Evolutionary conservation across 1,284 basidiomycete genomes (phyloP).

Genomic region (Papiliotrema nemorosa): DNA sequence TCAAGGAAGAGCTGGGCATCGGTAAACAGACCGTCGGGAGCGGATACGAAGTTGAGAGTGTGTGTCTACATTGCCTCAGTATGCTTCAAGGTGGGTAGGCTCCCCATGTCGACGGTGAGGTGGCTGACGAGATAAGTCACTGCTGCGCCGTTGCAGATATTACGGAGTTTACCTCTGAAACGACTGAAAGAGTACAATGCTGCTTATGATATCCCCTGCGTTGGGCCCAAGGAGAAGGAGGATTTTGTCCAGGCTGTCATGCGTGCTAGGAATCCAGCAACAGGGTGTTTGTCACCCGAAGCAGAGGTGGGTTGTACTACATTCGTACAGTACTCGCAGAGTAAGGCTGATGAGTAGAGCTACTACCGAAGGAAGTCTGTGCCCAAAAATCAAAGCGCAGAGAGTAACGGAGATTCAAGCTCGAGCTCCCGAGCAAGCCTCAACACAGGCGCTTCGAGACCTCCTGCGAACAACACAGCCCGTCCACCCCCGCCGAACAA

Average conservation of each 20-base stretch:
- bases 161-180: slow-evolving; percentile 44
- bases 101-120: neutral
- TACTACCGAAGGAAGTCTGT: slow-evolving; percentile 43
- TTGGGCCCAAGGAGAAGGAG: slow-evolving; percentile 45
- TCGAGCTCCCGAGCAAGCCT: slow-evolving; percentile 7
- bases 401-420: neutral
- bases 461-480: too few species aligned
- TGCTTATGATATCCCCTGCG: slow-evolving; percentile 41
- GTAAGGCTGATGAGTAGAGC: slow-evolving; percentile 18
- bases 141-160: slow-evolving; percentile 31
- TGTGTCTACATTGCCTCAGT: slow-evolving; percentile 40
- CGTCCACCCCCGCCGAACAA: slow-evolving; percentile 3
- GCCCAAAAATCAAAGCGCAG: slow-evolving; percentile 12
- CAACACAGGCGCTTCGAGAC: too few species aligned
- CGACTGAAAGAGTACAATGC: slow-evolving; percentile 46
- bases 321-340: neutral
- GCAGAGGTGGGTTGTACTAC: slow-evolving; percentile 34
- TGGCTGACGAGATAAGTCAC: slow-evolving; percentile 34
- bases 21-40: slow-evolving; percentile 16
- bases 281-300: slow-evolving; percentile 41
- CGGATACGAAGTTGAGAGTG: slow-evolving; percentile 45
- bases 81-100: slow-evolving; percentile 43
- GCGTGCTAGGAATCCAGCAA: slow-evolving; percentile 33
- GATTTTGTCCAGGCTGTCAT: slow-evolving; percentile 45
- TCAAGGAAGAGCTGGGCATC: slow-evolving; percentile 26